Conservation (phyloP, 208 protist species). For the Eutreptiella sp. region DNA sequence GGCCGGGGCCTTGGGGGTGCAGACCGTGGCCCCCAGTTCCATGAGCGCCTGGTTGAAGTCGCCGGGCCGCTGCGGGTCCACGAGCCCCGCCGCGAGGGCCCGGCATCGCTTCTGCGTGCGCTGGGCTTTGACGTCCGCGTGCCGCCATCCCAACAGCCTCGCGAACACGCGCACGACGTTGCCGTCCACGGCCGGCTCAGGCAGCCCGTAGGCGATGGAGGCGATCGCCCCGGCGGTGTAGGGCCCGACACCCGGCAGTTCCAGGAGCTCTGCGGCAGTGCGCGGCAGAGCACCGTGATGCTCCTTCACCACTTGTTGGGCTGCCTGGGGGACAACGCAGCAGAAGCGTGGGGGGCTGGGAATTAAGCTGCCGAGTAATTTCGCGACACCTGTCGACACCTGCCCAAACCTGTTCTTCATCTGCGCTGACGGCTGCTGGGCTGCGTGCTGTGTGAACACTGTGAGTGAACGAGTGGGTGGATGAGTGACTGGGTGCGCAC, state of each 20-base stretch:
- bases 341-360: no score
- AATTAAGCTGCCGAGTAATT: no score
- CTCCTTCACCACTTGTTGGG: slow-evolving; percentile 12
- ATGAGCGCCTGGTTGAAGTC: slow-evolving; percentile 81
- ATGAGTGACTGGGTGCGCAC: no score
- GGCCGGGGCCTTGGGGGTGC: slow-evolving; percentile 59
- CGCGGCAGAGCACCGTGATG: slow-evolving; percentile 20
- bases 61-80: slow-evolving; percentile 6
- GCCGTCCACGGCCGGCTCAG: slow-evolving; percentile 70
- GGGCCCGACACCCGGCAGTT: slow-evolving; percentile 76
- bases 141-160: slow-evolving; percentile 56
- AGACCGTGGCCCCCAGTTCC: slow-evolving; percentile 79
- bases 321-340: no score
- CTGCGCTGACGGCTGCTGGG: no score
- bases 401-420: no score
- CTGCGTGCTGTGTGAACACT: no score
- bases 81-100: slow-evolving; percentile 4
- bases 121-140: slow-evolving; percentile 60
- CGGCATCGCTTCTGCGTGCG: slow-evolving; percentile 35
- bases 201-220: slow-evolving; percentile 70
- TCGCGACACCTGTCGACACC: no score
- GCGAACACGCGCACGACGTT: slow-evolving; percentile 83
- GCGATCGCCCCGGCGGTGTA: slow-evolving; percentile 86
- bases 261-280: slow-evolving; percentile 41
- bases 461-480: no score